phyloP scores from a whole-genome alignment of 805 yeast genomes.

The Isabelozyma pseudorhagii region DNA sequence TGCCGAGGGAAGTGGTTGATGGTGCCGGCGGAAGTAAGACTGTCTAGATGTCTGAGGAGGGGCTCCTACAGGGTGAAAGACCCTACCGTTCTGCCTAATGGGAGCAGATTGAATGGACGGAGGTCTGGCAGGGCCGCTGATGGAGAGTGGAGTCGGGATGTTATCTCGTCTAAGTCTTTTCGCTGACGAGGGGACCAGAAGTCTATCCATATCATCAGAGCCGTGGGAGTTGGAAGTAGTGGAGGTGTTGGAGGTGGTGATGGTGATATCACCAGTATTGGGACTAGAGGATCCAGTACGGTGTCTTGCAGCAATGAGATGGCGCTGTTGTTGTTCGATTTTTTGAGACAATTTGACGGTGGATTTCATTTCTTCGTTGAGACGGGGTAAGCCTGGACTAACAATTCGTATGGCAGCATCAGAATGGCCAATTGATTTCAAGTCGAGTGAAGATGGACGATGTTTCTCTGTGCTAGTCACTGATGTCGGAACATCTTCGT shows the following conservation, averaged over 20 bases:
- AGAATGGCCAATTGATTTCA: slow-evolving; percentile 9
- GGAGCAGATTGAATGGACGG: slow-evolving; percentile 36
- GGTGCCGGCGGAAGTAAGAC: background rate
- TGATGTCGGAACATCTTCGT: background rate
- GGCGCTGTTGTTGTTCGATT: slow-evolving; percentile 30
- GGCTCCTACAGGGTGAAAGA: background rate
- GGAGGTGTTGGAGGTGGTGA: background rate
- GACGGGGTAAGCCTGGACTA: slow-evolving; percentile 29
- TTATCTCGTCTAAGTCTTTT: slow-evolving; percentile 31
- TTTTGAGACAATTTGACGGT: slow-evolving; percentile 29
- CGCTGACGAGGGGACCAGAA: slow-evolving; percentile 13
- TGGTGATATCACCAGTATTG: background rate
- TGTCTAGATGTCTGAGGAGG: too few relatives aligned
- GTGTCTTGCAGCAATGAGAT: slow-evolving; percentile 27
- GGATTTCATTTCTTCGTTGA: slow-evolving; percentile 27
- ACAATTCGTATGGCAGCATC: slow-evolving; percentile 32
- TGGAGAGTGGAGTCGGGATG: slow-evolving; percentile 28
- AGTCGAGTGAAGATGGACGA: slow-evolving; percentile 17
- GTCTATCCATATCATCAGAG: slow-evolving; percentile 10
- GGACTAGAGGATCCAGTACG: slow-evolving; percentile 1
- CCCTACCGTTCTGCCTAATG: slow-evolving; percentile 9
- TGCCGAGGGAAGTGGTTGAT: background rate
- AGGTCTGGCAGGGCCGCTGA: slow-evolving; percentile 5
- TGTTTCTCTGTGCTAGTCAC: slow-evolving; percentile 5
- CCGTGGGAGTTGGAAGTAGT: background rate